Conservation (phyloP, 257 asterid species). For the Henckelia pumila region DNA sequence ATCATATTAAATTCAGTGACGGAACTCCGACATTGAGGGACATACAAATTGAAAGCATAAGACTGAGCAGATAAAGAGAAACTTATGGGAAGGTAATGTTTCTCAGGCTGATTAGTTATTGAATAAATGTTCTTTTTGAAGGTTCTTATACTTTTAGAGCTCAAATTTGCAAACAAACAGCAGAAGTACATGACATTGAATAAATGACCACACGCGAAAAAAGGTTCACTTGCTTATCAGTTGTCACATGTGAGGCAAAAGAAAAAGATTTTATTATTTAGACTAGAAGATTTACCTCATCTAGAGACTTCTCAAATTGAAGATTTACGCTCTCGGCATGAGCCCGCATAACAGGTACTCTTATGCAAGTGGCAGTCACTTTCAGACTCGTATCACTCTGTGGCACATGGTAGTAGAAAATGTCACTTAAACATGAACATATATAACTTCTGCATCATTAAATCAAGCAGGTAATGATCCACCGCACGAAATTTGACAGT, state of each 20-base stretch:
- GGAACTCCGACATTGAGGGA: no score
- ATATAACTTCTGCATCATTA: neutral
- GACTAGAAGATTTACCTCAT: conserved; percentile 54
- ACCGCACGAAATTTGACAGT: neutral
- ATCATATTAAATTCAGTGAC: no score
- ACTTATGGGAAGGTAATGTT: no score
- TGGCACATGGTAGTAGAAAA: conserved; percentile 22
- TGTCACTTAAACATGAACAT: conserved; percentile 12
- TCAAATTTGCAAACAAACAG: neutral
- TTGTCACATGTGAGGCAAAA: conserved; percentile 3
- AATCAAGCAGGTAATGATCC: neutral
- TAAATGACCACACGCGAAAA: neutral
- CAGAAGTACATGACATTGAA: neutral
- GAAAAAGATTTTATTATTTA: conserved; percentile 1
- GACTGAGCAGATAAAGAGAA: no score
- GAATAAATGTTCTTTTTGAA: no score
- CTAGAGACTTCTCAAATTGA: conserved; percentile 83
- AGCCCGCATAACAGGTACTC: conserved; percentile 99
- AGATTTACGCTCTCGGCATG: conserved; percentile 98
- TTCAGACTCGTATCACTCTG: conserved; percentile 68
- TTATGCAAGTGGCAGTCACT: conserved; percentile 93
- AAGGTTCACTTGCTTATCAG: neutral
- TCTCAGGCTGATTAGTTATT: no score
- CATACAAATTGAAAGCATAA: no score
- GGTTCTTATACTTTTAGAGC: no score